phyloP scores from a whole-genome alignment of 306 rosid species.

The Vigna reflexopilosa region DNA sequence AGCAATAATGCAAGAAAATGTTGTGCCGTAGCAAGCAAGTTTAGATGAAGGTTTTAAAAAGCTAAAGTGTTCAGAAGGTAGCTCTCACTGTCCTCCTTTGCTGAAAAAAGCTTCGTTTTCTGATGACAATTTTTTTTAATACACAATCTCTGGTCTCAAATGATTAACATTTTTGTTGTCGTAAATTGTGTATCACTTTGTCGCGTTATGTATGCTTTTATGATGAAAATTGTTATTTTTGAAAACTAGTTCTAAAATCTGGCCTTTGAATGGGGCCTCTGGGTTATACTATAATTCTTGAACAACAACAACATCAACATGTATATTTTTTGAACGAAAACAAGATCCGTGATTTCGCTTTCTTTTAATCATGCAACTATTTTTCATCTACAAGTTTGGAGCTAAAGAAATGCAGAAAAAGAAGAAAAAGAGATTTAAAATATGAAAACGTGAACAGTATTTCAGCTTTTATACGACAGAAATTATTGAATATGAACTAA shows the following conservation, averaged over 20 bases:
- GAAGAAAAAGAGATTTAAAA: not conserved
- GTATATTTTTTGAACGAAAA: constrained; percentile 9
- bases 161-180: constrained; percentile 24
- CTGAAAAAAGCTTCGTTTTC: not conserved
- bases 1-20: constrained; percentile 14
- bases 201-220: constrained; percentile 23
- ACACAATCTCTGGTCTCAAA: constrained; percentile 22
- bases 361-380: constrained; percentile 5
- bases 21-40: not conserved
- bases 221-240: constrained; percentile 19
- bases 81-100: constrained; percentile 4
- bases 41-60: constrained; percentile 1
- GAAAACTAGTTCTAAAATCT: not conserved
- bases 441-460: constrained; percentile 1
- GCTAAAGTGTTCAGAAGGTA: constrained; percentile 6
- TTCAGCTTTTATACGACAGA: not conserved
- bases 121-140: constrained; percentile 1
- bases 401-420: not conserved
- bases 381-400: not conserved
- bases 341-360: constrained; percentile 34
- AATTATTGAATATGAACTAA: not conserved
- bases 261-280: constrained; percentile 15
- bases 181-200: constrained; percentile 22
- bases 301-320: not conserved
- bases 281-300: not conserved